These are phyloP conservation scores for Polytrichum commune DNA, from an alignment of 225 moss, liverwort and hornwort genomes.

Conservation along the genomic window DNA sequence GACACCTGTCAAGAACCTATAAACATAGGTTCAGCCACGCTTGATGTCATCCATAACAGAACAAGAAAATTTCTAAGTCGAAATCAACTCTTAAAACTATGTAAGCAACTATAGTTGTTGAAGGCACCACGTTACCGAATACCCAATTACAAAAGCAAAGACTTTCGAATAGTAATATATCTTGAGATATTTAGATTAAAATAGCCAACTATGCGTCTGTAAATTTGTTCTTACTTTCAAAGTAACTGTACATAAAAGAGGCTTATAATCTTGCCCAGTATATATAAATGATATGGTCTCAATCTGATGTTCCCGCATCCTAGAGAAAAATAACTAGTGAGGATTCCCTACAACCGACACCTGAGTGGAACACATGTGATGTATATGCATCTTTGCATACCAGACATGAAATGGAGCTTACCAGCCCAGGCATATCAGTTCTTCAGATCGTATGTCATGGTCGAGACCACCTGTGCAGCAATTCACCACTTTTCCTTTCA, in stretches of 20 bases:
- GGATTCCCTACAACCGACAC: not conserved
- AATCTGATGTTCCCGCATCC: not conserved
- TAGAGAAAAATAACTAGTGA: not conserved
- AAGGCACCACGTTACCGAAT: no score
- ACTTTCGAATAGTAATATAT: no score
- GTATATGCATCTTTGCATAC: not conserved
- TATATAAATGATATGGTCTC: no score
- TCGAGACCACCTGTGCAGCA: constrained; percentile 31
- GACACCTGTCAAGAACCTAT: no score
- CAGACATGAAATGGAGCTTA: constrained; percentile 21
- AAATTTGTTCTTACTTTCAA: not conserved
- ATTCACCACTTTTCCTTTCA: constrained; percentile 27
- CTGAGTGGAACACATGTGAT: not conserved
- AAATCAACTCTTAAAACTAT: no score
- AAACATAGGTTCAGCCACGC: no score
- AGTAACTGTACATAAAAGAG: not conserved
- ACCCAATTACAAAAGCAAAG: no score
- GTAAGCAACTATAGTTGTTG: no score
- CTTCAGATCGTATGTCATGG: constrained; percentile 6
- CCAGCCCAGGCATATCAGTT: constrained; percentile 15
- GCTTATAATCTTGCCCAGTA: not conserved
- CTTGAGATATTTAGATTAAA: no score
- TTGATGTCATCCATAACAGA: no score
- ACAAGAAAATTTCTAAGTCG: no score
- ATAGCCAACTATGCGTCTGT: no score